These are phyloP conservation scores for Ganoderma resinaceum DNA, from an alignment of 1,284 basidiomycete species.

Conservation along the genomic window DNA sequence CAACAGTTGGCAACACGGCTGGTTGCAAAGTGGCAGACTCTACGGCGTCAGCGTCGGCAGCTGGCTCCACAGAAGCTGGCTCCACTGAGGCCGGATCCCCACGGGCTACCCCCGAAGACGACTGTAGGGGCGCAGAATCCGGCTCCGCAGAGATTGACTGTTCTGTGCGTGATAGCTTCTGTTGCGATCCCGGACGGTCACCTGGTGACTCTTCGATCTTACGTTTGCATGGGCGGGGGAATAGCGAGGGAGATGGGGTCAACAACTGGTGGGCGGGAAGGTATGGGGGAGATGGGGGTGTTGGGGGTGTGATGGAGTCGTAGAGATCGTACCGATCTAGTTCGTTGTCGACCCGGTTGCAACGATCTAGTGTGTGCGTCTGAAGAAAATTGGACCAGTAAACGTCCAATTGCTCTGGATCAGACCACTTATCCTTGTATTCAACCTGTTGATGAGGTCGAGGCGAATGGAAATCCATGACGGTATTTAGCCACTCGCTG, in stretches of 20 bases:
- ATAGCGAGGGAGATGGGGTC: too few relatives aligned
- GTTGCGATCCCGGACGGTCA: neutral
- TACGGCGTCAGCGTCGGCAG: too few relatives aligned
- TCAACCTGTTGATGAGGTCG: neutral
- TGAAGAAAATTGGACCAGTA: conserved; percentile 14
- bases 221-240: neutral
- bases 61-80: too few relatives aligned
- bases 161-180: neutral
- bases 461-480: conserved; percentile 16
- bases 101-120: too few relatives aligned
- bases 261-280: too few relatives aligned
- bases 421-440: conserved; percentile 7
- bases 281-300: neutral
- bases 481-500: conserved; percentile 16
- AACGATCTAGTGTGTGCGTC: neutral
- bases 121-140: too few relatives aligned
- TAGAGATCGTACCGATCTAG: neutral
- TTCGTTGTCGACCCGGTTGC: neutral
- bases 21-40: neutral
- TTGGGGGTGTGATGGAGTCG: neutral
- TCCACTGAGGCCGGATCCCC: too few relatives aligned
- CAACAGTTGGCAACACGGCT: neutral
- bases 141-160: neutral
- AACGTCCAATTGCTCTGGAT: conserved; percentile 10
- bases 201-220: neutral